Conservation (phyloP, 2,329 filamentous ascomycete species). For the Chrysoporthe austroafricana region DNA sequence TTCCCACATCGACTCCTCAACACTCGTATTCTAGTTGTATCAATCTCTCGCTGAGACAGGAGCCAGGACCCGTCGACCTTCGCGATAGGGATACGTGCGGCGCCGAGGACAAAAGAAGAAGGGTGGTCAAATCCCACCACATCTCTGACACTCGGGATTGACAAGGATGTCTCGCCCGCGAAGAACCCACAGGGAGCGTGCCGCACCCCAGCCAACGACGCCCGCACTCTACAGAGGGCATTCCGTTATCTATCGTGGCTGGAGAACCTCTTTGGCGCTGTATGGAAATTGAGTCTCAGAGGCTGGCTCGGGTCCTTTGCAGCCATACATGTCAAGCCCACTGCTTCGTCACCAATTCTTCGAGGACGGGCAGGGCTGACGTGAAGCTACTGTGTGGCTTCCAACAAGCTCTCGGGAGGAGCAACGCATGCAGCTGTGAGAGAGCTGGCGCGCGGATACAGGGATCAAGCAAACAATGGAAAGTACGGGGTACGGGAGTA, state of each 20-base stretch:
- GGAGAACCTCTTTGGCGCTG: neutral
- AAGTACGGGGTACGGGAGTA: slow-evolving; percentile 10
- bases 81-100: neutral
- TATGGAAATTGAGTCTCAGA: neutral
- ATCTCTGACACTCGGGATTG: slow-evolving; percentile 24
- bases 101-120: slow-evolving; percentile 8
- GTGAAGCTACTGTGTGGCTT: slow-evolving; percentile 14
- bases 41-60: slow-evolving; percentile 7
- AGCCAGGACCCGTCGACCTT: neutral
- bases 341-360: neutral
- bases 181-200: slow-evolving; percentile 20
- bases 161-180: slow-evolving; percentile 23
- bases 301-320: neutral
- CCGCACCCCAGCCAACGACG: slow-evolving; percentile 8
- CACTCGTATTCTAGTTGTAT: slow-evolving; percentile 1
- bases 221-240: neutral
- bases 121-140: slow-evolving; percentile 23
- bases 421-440: slow-evolving; percentile 13
- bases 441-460: slow-evolving; percentile 25
- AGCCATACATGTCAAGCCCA: neutral
- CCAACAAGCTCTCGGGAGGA: slow-evolving; percentile 15
- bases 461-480: slow-evolving; percentile 2
- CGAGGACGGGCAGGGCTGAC: slow-evolving; percentile 24
- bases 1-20: neutral
- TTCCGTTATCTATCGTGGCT: neutral